phyloP scores from a whole-genome alignment of 208 protist species.

The Histomonas meleagridis region DNA sequence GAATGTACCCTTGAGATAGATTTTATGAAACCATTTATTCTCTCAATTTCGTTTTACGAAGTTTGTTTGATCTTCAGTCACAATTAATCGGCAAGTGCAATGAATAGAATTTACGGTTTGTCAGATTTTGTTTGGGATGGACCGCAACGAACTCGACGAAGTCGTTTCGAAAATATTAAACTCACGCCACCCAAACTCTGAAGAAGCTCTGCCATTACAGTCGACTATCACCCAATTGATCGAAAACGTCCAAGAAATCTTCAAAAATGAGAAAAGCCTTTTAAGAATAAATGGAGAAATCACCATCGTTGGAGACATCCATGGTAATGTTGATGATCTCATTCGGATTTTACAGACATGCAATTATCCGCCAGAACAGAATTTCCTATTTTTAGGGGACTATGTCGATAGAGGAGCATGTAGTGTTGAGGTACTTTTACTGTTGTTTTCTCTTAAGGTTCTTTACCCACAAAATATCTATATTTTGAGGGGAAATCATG shows the following conservation, averaged over 20 bases:
- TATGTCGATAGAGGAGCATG: neutral
- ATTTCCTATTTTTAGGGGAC: conserved; percentile 46
- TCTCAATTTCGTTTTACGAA: too few relatives aligned
- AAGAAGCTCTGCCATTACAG: too few relatives aligned
- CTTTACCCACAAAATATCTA: conserved; percentile 70
- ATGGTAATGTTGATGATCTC: conserved; percentile 48
- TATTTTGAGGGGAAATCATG: conserved; percentile 93
- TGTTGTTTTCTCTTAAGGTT: neutral
- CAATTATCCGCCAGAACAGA: neutral
- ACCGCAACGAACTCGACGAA: too few relatives aligned
- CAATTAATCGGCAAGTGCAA: too few relatives aligned
- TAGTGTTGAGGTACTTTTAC: neutral
- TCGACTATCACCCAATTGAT: too few relatives aligned
- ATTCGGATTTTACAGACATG: conserved; percentile 43
- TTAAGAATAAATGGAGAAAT: neutral
- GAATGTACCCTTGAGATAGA: too few relatives aligned
- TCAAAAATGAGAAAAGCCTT: neutral
- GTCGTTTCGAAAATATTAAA: too few relatives aligned
- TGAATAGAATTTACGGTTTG: too few relatives aligned
- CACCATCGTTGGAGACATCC: conserved; percentile 43
- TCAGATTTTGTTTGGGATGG: too few relatives aligned
- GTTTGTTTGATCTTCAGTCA: too few relatives aligned
- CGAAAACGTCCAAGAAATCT: neutral
- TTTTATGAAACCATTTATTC: too few relatives aligned
- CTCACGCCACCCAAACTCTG: too few relatives aligned